A percentile compares a stretch with the other conserved stretches of the same genome.
Evolutionary conservation across 1,139 yeast genomes (phyloP).

Genomic region (Protomyces arabidopsidicola): DNA sequence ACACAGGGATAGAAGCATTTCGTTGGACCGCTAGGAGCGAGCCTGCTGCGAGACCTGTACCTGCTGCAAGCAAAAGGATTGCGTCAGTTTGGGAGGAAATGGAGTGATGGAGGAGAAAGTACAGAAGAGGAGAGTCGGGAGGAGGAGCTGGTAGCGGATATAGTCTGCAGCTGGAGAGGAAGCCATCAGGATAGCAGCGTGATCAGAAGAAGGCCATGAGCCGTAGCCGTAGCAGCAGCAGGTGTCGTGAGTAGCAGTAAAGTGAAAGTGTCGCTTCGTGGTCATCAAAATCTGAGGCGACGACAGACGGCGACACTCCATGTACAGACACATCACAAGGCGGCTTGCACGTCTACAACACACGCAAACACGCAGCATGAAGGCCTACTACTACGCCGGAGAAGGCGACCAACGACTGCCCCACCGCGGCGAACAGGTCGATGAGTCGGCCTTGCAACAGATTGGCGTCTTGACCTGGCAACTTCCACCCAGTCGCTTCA

Average conservation of each 20-base stretch:
- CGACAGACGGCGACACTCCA: neutral
- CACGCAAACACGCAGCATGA: neutral
- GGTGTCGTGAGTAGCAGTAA: neutral
- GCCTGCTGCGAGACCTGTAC: conserved; percentile 3
- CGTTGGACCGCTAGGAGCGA: conserved; percentile 12
- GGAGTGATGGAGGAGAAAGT: neutral
- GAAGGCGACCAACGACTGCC: conserved; percentile 28
- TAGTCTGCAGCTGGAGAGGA: neutral
- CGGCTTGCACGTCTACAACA: neutral
- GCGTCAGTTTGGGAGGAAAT: neutral
- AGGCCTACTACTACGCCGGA: conserved; percentile 25
- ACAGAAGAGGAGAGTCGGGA: neutral
- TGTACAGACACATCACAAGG: neutral
- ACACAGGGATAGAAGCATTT: conserved; percentile 2
- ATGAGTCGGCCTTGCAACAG: conserved; percentile 47
- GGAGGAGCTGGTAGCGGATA: neutral
- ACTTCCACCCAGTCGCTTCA: conserved; percentile 35
- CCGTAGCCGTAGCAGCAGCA: no score
- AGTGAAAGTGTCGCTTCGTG: no score
- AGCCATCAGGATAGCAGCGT: neutral
- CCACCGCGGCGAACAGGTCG: conserved; percentile 49
- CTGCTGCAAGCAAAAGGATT: neutral
- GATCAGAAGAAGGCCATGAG: neutral
- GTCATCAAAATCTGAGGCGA: no score
- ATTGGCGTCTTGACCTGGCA: conserved; percentile 70